phyloP scores from a whole-genome alignment of 768 basidiomycete species.

The Rossbeevera mucosa region DNA sequence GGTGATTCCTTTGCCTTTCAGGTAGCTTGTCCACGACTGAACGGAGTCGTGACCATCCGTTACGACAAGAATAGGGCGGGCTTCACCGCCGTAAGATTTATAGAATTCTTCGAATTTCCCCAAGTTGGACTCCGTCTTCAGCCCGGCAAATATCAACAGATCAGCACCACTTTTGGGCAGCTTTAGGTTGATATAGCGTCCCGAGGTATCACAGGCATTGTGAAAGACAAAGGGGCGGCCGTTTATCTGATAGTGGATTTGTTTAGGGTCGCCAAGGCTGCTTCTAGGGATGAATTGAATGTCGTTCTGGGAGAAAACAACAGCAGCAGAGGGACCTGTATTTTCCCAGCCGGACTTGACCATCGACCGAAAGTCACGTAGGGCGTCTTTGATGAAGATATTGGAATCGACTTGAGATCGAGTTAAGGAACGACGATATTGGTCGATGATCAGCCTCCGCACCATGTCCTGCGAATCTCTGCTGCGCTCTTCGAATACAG shows the following conservation, averaged over 20 bases:
- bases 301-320: constrained; percentile 20
- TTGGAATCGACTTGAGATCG: constrained; percentile 19
- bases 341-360: constrained; percentile 25
- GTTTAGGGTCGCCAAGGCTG: constrained; percentile 17
- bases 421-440: constrained; percentile 13
- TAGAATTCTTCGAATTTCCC: constrained; percentile 14
- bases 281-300: constrained; percentile 6
- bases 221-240: constrained; percentile 24
- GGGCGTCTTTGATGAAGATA: constrained; percentile 24
- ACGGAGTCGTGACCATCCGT: constrained; percentile 4
- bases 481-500: constrained; percentile 18
- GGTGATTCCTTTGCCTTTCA: constrained; percentile 10
- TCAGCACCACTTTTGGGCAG: constrained; percentile 23
- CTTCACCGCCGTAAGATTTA: constrained; percentile 16
- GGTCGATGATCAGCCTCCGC: constrained; percentile 18
- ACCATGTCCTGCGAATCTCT: constrained; percentile 19
- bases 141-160: constrained; percentile 21
- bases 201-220: constrained; percentile 13
- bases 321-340: constrained; percentile 10
- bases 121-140: constrained; percentile 7
- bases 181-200: constrained; percentile 14
- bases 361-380: constrained; percentile 25
- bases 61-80: constrained; percentile 24
- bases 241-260: constrained; percentile 18
- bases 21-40: constrained; percentile 8